A percentile compares a stretch with the other conserved stretches of the same genome.
These are phyloP conservation scores for Nyssa sinensis DNA, from an alignment of 148 eudicot genomes.

Conservation along the genomic window DNA sequence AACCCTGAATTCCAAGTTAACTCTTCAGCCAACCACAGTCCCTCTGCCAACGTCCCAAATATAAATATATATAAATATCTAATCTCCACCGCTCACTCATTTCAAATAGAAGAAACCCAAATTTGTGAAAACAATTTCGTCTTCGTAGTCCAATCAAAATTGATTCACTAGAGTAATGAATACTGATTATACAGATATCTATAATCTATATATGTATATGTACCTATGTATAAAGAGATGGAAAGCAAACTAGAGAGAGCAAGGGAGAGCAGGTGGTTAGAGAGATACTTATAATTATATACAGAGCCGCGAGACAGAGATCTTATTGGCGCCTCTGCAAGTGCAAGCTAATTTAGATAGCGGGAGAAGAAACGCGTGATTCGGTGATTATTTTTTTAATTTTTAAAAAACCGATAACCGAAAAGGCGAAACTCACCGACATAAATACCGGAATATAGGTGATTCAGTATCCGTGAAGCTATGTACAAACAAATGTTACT, in stretches of 20 bases:
- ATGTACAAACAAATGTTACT: too few species aligned
- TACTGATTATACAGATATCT: too few species aligned
- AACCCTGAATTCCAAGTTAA: slow-evolving; percentile 39
- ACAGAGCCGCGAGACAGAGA: neutral
- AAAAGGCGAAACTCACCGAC: neutral
- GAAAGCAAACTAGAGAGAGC: neutral
- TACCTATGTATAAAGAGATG: too few species aligned
- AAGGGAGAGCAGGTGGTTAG: neutral
- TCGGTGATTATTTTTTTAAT: slow-evolving; percentile 1
- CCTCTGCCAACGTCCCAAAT: neutral
- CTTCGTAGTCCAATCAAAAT: neutral
- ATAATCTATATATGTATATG: too few species aligned
- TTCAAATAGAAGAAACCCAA: neutral
- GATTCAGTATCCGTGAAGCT: too few species aligned
- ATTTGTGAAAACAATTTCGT: neutral
- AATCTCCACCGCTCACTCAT: slow-evolving; percentile 26
- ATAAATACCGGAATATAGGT: neutral
- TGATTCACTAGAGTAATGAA: neutral
- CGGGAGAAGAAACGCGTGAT: slow-evolving; percentile 32
- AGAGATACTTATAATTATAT: neutral
- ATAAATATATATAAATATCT: too few species aligned
- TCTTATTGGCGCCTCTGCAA: slow-evolving; percentile 3
- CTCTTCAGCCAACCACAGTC: slow-evolving; percentile 1
- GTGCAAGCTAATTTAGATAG: slow-evolving; percentile 18
- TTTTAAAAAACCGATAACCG: neutral